Evolutionary conservation across 2,329 filamentous ascomycete species (phyloP).

Genomic region (Exophiala sp.): DNA sequence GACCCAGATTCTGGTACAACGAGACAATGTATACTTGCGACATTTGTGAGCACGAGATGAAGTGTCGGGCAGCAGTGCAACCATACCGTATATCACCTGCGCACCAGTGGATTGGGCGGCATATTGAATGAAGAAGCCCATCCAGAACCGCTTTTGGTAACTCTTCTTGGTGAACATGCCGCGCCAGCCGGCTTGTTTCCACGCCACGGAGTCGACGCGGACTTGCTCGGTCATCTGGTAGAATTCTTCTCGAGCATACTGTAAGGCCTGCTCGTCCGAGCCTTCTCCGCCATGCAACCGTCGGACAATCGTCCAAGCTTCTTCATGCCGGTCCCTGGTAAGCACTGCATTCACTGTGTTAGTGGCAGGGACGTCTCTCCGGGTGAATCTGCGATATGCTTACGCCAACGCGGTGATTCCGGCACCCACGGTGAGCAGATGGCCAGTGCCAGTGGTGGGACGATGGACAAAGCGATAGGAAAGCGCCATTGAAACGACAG

Average conservation of each 20-base stretch:
- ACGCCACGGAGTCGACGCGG: slow-evolving; percentile 15
- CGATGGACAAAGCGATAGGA: slow-evolving; percentile 41
- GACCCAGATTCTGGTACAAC: slow-evolving; percentile 23
- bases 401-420: slow-evolving; percentile 49
- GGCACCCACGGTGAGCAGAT: slow-evolving; percentile 43
- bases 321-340: slow-evolving; percentile 43
- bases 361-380: background rate
- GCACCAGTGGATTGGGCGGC: slow-evolving; percentile 22
- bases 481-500: slow-evolving; percentile 46
- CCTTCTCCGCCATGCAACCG: slow-evolving; percentile 35
- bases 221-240: slow-evolving; percentile 25
- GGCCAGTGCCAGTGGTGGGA: slow-evolving; percentile 41
- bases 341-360: slow-evolving; percentile 26
- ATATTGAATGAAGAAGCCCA: slow-evolving; percentile 25
- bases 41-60: background rate
- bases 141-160: slow-evolving; percentile 24
- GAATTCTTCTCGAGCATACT: slow-evolving; percentile 24
- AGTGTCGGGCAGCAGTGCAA: slow-evolving; percentile 5
- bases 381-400: background rate
- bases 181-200: slow-evolving; percentile 16
- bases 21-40: slow-evolving; percentile 17
- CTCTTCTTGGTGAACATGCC: slow-evolving; percentile 21
- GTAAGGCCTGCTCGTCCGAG: slow-evolving; percentile 9
- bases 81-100: slow-evolving; percentile 34
- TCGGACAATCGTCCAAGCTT: slow-evolving; percentile 45